Evolutionary conservation across 2,329 filamentous ascomycete genomes (phyloP).

Genomic region (Hawksworthiomyces lignivorus): DNA sequence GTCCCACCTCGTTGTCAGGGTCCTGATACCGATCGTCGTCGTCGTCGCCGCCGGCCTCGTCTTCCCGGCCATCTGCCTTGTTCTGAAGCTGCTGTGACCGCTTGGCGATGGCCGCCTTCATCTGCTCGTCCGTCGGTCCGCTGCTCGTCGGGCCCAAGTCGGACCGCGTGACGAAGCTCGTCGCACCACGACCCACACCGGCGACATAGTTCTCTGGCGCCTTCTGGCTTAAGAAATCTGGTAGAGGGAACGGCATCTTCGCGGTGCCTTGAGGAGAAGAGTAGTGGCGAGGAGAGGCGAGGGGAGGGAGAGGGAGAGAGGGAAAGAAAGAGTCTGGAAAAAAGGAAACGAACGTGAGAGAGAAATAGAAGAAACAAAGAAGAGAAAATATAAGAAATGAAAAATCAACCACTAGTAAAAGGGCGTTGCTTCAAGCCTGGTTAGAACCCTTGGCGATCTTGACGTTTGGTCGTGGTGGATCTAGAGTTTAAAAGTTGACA

Average conservation of each 20-base stretch:
- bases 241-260: constrained; percentile 50
- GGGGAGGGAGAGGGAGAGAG: neutral
- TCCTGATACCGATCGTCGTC: constrained; percentile 70
- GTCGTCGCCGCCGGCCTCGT: constrained; percentile 58
- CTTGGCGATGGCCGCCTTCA: constrained; percentile 94
- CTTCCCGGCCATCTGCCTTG: constrained; percentile 46
- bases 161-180: constrained; percentile 94
- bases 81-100: constrained; percentile 68
- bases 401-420: neutral
- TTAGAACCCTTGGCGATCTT: no score
- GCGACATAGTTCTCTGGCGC: constrained; percentile 87
- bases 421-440: no score
- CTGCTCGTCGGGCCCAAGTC: constrained; percentile 92
- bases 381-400: neutral
- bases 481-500: no score
- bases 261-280: constrained; percentile 4
- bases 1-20: constrained; percentile 90
- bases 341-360: neutral
- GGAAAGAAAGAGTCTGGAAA: no score
- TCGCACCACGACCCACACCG: constrained; percentile 93
- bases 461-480: no score
- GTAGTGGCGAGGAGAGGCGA: no score
- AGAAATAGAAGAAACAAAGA: neutral
- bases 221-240: constrained; percentile 82
- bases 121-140: constrained; percentile 93